These are phyloP conservation scores for Fusarium fujikuroi DNA, from an alignment of 2,329 filamentous ascomycete genomes.

Conservation along the genomic window DNA sequence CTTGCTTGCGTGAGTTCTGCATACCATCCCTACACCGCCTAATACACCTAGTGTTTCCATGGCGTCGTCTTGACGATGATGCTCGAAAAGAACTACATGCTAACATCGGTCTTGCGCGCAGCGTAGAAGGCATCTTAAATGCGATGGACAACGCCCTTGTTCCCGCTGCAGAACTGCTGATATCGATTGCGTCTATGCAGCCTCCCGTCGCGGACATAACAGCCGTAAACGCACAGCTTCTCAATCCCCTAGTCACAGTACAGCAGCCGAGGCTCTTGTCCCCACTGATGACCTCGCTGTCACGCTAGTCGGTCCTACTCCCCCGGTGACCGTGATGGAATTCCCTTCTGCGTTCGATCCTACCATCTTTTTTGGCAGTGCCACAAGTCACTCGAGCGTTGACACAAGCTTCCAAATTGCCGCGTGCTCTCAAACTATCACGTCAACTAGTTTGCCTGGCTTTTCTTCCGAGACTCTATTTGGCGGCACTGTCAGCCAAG, in stretches of 20 bases:
- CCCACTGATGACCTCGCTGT: no score
- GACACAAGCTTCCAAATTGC: accelerated
- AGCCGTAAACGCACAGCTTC: background rate
- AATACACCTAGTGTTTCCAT: accelerated
- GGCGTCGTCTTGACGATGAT: background rate
- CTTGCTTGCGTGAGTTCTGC: constrained; percentile 1
- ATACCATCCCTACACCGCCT: background rate
- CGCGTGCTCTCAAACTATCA: background rate
- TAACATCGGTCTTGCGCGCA: background rate
- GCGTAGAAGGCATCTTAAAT: constrained; percentile 2
- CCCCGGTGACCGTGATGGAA: background rate
- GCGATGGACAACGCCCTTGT: constrained; percentile 2
- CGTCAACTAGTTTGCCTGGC: background rate
- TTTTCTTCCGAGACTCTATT: background rate
- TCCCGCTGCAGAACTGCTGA: background rate
- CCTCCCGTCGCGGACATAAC: background rate
- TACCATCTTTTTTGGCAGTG: accelerated
- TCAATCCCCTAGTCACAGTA: accelerated
- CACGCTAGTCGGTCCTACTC: accelerated
- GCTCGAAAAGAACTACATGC: accelerated
- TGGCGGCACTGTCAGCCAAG: background rate
- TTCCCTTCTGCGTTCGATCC: background rate
- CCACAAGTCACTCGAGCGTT: background rate
- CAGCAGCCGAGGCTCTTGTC: accelerated
- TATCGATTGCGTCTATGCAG: background rate